Base-by-base conservation (phyloP, 257 asterid species). In the Plectranthus barbatus region DNA sequence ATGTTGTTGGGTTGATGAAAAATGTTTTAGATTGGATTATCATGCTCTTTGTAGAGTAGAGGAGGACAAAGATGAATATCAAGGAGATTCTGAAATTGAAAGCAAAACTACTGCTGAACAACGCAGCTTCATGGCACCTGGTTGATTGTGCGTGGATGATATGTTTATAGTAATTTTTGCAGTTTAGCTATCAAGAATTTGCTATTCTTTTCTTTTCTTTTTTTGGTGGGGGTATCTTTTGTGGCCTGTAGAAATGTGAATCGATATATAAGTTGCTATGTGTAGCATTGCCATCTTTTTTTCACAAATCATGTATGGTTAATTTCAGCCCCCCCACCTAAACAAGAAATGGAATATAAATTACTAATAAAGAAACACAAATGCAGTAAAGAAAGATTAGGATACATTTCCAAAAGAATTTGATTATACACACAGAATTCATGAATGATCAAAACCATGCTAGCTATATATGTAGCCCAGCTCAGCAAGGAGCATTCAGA, bases 151-250 rank as follows among this genome's bases (percentile, higher is more conserved):
- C 6, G 1, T 21, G 29, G 29, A 37, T 24, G 59, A 51, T 13
- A 49, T 67, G 65, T 56, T 31, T 46, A 67, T 67, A 56, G 59
- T 29, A 46, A 46, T 1, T 33, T 56, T 46, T 42, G 55, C 50
- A 46, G 31, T 42, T 17, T 66, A 56, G 51, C 17, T 53, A 17
- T 21, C 29, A 42, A 19, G 20, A 40, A 41, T 60, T 8, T 42
- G 14, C 11, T 58, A 8, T 36, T 63, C 3, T 21, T 63, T 49
- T 20, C 29, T 4, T 14, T 26, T 52, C 4, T 24, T 24, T 51
- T 14, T 11, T 23, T 1, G n/a, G n/a, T n/a, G n/a, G n/a, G n/a
- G n/a, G n/a, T 21, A 4, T 50, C n/a, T 36, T 54, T 54, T 54
- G 56, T 66, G 39, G 37, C 33, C 46, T 11, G 10, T 0, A 17